Conservation (phyloP, 805 yeast species). For the Yarrowia deformans region DNA sequence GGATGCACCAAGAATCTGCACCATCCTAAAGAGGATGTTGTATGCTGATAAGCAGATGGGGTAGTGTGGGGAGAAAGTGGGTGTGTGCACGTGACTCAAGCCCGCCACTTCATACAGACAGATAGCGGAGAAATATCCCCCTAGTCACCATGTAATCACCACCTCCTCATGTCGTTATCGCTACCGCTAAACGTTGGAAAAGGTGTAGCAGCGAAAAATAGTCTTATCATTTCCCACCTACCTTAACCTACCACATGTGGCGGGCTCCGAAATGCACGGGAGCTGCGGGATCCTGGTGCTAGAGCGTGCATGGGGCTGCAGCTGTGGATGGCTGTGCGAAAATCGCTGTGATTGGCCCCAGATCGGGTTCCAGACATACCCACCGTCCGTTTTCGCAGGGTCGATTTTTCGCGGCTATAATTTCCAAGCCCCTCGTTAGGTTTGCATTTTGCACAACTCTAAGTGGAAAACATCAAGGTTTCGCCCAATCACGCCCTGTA, state of each 20-base stretch:
- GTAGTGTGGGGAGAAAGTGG: not conserved
- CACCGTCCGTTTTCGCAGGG: too few relatives aligned
- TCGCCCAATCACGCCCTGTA: slow-evolving; percentile 18
- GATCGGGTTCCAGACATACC: too few relatives aligned
- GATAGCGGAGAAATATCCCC: too few relatives aligned
- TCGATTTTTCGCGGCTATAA: slow-evolving; percentile 29
- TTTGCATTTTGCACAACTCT: not conserved
- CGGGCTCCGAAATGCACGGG: not conserved
- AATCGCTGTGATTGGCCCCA: too few relatives aligned
- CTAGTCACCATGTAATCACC: too few relatives aligned
- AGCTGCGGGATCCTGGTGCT: not conserved
- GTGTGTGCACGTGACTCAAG: too few relatives aligned
- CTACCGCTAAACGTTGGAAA: not conserved
- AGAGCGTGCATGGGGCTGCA: too few relatives aligned
- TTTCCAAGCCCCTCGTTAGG: not conserved
- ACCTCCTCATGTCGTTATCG: too few relatives aligned
- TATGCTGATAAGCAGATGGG: slow-evolving; percentile 19
- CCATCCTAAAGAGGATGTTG: slow-evolving; percentile 38
- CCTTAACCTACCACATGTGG: slow-evolving; percentile 4
- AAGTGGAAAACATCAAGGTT: not conserved
- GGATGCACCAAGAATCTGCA: slow-evolving; percentile 5
- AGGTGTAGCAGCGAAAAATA: not conserved
- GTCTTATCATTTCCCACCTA: slow-evolving; percentile 20
- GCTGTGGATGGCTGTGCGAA: too few relatives aligned
- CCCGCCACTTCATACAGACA: too few relatives aligned